phyloP scores from a whole-genome alignment of 805 yeast genomes.

The Zygosaccharomyces bisporus region DNA sequence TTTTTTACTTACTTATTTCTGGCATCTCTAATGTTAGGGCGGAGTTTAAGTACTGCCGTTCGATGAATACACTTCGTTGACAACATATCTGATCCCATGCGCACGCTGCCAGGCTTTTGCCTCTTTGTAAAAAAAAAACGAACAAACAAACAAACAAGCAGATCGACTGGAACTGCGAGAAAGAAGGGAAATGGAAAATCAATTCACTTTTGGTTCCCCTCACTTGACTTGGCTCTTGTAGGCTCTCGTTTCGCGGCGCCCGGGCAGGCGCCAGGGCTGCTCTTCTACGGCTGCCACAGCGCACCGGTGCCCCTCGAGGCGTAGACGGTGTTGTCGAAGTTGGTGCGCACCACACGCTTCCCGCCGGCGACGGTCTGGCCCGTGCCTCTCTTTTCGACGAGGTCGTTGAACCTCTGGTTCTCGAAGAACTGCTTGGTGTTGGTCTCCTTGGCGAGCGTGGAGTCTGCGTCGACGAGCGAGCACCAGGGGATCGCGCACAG shows the following conservation, averaged over 20 bases:
- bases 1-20: conserved; percentile 55
- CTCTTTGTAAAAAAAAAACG: conserved; percentile 1
- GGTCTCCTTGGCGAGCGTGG: conserved; percentile 24
- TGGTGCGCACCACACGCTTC: conserved; percentile 39
- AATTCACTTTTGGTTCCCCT: too few relatives aligned
- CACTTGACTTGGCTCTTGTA: background rate
- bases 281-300: conserved; percentile 51
- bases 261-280: background rate
- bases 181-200: too few relatives aligned
- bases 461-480: conserved; percentile 31
- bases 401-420: conserved; percentile 25
- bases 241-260: too few relatives aligned
- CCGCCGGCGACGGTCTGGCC: conserved; percentile 27
- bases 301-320: conserved; percentile 61
- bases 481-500: conserved; percentile 50
- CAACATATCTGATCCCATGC: conserved; percentile 51
- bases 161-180: too few relatives aligned
- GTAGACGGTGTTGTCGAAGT: conserved; percentile 46
- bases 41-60: conserved; percentile 49
- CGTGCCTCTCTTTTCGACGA: conserved; percentile 22
- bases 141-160: too few relatives aligned
- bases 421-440: conserved; percentile 25
- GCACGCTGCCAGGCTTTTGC: background rate
- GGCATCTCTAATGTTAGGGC: conserved; percentile 91
- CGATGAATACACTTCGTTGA: conserved; percentile 76